A percentile compares a stretch with the other conserved stretches of the same genome.
Conservation (phyloP, 1,284 basidiomycete species). For the Cutaneotrichosporon dermatis region DNA sequence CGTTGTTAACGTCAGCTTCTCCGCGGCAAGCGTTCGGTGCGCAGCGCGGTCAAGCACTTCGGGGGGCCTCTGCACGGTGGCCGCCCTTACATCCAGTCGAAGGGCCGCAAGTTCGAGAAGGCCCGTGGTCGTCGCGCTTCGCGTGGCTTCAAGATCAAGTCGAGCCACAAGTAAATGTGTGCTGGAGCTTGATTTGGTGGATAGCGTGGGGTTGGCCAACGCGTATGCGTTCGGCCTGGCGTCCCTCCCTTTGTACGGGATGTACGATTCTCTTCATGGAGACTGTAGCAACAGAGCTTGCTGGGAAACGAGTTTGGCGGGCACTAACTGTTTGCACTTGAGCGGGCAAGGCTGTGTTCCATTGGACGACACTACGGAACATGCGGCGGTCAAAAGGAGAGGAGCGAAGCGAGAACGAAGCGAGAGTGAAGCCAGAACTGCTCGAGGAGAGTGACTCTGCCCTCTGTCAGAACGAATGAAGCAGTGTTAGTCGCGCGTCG, state of each 20-base stretch:
- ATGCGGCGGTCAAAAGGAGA: too few relatives aligned
- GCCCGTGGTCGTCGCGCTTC: constrained; percentile 73
- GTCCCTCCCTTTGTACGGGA: not conserved
- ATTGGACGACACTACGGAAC: too few relatives aligned
- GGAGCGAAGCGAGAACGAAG: too few relatives aligned
- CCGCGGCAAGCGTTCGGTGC: constrained; percentile 78
- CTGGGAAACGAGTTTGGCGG: too few relatives aligned
- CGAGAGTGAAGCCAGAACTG: too few relatives aligned
- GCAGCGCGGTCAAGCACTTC: constrained; percentile 95
- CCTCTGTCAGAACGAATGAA: too few relatives aligned
- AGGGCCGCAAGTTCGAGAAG: constrained; percentile 81
- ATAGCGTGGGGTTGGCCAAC: not conserved
- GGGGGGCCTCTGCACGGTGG: constrained; percentile 55
- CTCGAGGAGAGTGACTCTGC: too few relatives aligned
- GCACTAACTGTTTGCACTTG: too few relatives aligned
- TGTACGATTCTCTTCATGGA: constrained; percentile 3
- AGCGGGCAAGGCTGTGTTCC: too few relatives aligned
- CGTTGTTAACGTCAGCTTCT: constrained; percentile 10
- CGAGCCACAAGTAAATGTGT: constrained; percentile 45
- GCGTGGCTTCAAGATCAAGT: constrained; percentile 51
- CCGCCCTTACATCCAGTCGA: constrained; percentile 66
- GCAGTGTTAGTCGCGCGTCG: too few relatives aligned
- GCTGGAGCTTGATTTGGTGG: not conserved
- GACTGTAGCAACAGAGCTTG: not conserved
- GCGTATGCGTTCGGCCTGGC: too few relatives aligned